phyloP scores from a whole-genome alignment of 192 early-diverging fungal genomes.

The Backusella sp. region DNA sequence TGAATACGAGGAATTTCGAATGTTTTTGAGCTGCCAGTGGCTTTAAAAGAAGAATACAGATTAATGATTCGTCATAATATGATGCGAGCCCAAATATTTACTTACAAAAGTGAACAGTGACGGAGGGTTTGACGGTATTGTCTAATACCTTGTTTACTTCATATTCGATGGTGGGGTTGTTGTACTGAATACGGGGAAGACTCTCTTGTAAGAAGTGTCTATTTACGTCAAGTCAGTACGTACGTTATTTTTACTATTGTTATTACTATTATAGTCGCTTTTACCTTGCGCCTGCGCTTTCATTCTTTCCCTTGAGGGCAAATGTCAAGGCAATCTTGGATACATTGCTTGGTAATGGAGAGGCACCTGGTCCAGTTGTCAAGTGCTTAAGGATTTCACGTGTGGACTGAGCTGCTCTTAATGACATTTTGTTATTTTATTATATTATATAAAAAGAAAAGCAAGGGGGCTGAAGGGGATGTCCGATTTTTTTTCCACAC shows the following conservation, averaged over 20 bases:
- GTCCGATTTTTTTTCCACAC: not conserved
- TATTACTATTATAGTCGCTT: not conserved
- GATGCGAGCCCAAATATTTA: not conserved
- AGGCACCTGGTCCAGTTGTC: constrained; percentile 47
- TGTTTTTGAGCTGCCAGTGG: constrained; percentile 1
- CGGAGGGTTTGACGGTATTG: constrained; percentile 36
- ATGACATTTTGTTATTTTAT: constrained; percentile 22
- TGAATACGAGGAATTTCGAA: constrained; percentile 24
- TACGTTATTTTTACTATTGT: not conserved
- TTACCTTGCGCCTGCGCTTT: constrained; percentile 54
- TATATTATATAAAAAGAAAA: not conserved
- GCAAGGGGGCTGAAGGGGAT: not conserved
- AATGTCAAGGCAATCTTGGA: constrained; percentile 51
- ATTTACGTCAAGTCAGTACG: not conserved
- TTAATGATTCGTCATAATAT: not conserved
- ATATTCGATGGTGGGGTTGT: constrained; percentile 49
- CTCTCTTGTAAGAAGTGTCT: constrained; percentile 55
- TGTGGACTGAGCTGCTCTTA: constrained; percentile 25
- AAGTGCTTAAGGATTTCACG: constrained; percentile 27
- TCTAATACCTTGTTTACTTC: constrained; percentile 45
- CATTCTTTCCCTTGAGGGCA: constrained; percentile 41
- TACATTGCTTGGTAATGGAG: constrained; percentile 40
- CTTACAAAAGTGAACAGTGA: constrained; percentile 56
- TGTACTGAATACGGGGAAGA: constrained; percentile 54
- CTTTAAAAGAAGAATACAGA: not conserved